Conservation (phyloP, 2,329 filamentous ascomycete species). For the Verticillium zaregamsianum region DNA sequence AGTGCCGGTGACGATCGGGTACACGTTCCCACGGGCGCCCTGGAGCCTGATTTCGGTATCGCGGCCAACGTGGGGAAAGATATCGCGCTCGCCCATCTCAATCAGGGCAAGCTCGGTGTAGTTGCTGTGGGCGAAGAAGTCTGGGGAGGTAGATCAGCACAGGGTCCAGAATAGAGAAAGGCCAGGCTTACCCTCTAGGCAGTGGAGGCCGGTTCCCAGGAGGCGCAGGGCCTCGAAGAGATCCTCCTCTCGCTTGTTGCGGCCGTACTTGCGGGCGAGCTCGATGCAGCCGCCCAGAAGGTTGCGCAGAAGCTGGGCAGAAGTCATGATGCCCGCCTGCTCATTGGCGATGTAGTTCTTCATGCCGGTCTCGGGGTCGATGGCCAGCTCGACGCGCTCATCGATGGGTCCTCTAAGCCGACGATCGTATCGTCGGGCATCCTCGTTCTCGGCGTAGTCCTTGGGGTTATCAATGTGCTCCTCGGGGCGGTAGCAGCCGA, state of each 20-base stretch:
- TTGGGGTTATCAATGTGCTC: slow-evolving; percentile 79
- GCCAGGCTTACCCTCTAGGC: slow-evolving; percentile 61
- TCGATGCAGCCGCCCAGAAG: slow-evolving; percentile 73
- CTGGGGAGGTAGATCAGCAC: slow-evolving; percentile 30
- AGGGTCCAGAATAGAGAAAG: not conserved
- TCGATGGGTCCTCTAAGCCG: slow-evolving; percentile 80
- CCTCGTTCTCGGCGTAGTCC: slow-evolving; percentile 78
- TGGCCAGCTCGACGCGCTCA: slow-evolving; percentile 69
- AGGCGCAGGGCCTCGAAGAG: slow-evolving; percentile 83
- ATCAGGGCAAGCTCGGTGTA: slow-evolving; percentile 85
- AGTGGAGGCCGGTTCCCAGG: slow-evolving; percentile 84
- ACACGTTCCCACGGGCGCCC: slow-evolving; percentile 64
- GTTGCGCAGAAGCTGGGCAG: slow-evolving; percentile 69
- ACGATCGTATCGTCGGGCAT: slow-evolving; percentile 76
- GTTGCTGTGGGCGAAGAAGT: slow-evolving; percentile 92
- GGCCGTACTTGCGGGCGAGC: slow-evolving; percentile 70
- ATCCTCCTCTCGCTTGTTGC: slow-evolving; percentile 61
- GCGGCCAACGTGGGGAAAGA: slow-evolving; percentile 85
- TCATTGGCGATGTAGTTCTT: slow-evolving; percentile 97
- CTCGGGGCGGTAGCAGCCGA: slow-evolving; percentile 77
- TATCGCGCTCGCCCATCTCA: slow-evolving; percentile 72
- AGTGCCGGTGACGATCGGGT: slow-evolving; percentile 82
- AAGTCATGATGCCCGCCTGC: slow-evolving; percentile 72
- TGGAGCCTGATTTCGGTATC: slow-evolving; percentile 66
- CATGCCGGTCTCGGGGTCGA: slow-evolving; percentile 72